phyloP scores from a whole-genome alignment of 768 basidiomycete genomes.

The Asterophora parasitica region DNA sequence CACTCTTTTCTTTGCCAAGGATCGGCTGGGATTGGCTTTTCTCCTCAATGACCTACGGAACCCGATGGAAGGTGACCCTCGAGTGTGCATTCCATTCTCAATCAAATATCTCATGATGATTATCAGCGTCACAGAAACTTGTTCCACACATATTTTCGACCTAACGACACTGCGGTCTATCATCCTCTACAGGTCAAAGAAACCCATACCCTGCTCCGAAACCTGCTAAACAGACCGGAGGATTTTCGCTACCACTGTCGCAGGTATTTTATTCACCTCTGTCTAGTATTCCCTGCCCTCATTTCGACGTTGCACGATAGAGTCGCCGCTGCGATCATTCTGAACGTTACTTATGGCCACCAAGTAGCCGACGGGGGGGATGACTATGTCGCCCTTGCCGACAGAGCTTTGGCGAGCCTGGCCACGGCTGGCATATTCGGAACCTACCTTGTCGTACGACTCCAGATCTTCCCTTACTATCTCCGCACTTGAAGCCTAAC shows the following conservation, averaged over 20 bases:
- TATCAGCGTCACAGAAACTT: slow-evolving; percentile 35
- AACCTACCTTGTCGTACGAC: slow-evolving; percentile 31
- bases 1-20: slow-evolving; percentile 18
- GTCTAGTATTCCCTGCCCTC: background rate
- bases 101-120: slow-evolving; percentile 10
- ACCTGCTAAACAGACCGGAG: slow-evolving; percentile 31
- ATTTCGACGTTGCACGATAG: slow-evolving; percentile 15
- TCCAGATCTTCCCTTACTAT: background rate
- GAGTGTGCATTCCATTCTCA: background rate
- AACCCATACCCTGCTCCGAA: slow-evolving; percentile 32
- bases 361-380: slow-evolving; percentile 32
- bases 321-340: slow-evolving; percentile 32
- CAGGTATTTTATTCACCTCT: slow-evolving; percentile 19
- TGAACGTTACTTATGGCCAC: slow-evolving; percentile 38
- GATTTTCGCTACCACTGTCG: slow-evolving; percentile 33
- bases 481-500: background rate
- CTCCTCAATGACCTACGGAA: slow-evolving; percentile 26
- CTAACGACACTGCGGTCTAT: slow-evolving; percentile 20
- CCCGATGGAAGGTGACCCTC: slow-evolving; percentile 18
- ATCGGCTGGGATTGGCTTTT: slow-evolving; percentile 47
- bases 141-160: slow-evolving; percentile 35
- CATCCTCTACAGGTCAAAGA: slow-evolving; percentile 30
- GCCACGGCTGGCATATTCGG: slow-evolving; percentile 38
- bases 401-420: slow-evolving; percentile 31
- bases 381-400: slow-evolving; percentile 35